These are phyloP conservation scores for Phaeophleospora eucalypticola DNA, from an alignment of 2,329 filamentous ascomycete genomes.

Conservation along the genomic window DNA sequence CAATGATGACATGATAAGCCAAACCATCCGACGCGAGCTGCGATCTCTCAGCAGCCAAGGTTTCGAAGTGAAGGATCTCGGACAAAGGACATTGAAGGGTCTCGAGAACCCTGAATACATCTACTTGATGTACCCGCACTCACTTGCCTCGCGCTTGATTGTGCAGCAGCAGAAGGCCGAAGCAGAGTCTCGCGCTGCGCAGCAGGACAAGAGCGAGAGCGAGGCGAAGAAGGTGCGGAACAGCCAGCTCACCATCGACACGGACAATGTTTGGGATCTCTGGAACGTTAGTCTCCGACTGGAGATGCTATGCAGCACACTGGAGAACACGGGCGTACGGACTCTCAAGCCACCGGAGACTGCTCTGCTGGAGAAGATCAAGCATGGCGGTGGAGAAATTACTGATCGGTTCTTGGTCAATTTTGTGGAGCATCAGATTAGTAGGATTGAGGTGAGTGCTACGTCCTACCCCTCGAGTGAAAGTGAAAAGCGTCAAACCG, in stretches of 20 bases:
- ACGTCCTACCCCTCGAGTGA: background rate
- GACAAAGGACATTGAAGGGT: conserved; percentile 91
- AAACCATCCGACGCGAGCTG: conserved; percentile 80
- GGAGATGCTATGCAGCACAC: conserved; percentile 84
- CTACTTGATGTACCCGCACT: conserved; percentile 91
- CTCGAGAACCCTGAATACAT: conserved; percentile 95
- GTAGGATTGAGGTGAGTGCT: conserved; percentile 79
- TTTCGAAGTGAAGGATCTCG: conserved; percentile 94
- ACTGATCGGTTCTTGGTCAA: conserved; percentile 83
- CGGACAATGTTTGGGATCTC: conserved; percentile 79
- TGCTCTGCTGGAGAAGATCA: conserved; percentile 71
- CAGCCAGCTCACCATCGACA: conserved; percentile 70
- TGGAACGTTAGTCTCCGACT: conserved; percentile 86
- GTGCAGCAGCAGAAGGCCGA: conserved; percentile 57
- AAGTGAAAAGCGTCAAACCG: background rate
- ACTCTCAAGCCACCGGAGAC: conserved; percentile 76
- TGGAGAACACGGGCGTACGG: conserved; percentile 66
- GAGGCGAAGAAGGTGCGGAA: conserved; percentile 55
- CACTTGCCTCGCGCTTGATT: conserved; percentile 73
- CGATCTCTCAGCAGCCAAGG: conserved; percentile 83
- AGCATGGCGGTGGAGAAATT: conserved; percentile 71
- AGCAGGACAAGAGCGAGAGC: conserved; percentile 25
- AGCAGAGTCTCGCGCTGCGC: conserved; percentile 32
- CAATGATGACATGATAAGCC: conserved; percentile 69
- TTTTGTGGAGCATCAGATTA: conserved; percentile 92